Evolutionary conservation across 768 basidiomycete genomes (phyloP).

Genomic region (Chlorophyllum brunneum): DNA sequence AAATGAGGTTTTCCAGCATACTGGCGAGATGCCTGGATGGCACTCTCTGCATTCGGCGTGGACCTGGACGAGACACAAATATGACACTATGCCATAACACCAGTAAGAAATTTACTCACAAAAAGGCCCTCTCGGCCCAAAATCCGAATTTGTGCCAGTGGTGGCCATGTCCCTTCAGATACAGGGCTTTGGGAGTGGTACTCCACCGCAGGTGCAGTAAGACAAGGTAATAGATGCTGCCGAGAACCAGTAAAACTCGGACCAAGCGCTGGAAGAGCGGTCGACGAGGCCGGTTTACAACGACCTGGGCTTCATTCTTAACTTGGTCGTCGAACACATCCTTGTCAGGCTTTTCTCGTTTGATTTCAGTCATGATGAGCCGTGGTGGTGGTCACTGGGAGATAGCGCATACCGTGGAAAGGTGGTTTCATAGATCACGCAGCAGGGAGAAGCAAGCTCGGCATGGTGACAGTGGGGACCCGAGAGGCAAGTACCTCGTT

Average conservation of each 20-base stretch:
- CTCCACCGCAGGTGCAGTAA: not conserved
- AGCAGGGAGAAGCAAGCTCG: too few species aligned
- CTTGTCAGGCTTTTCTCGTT: not conserved
- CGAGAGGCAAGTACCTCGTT: too few species aligned
- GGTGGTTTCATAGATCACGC: not conserved
- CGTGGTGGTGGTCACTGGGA: not conserved
- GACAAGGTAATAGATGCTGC: not conserved
- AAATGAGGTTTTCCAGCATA: conserved; percentile 70
- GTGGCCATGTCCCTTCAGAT: not conserved
- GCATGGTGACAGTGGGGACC: too few species aligned
- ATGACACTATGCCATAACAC: not conserved
- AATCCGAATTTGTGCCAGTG: not conserved
- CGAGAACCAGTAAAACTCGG: not conserved
- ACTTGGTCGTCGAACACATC: conserved; percentile 1
- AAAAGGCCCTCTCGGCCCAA: not conserved
- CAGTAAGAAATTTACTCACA: not conserved
- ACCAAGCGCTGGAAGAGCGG: not conserved
- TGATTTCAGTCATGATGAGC: not conserved
- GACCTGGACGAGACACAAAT: not conserved
- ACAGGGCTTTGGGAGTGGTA: not conserved
- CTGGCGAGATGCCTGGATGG: conserved; percentile 48
- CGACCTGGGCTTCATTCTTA: conserved; percentile 4
- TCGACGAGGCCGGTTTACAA: not conserved
- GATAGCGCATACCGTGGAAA: conserved; percentile 3
- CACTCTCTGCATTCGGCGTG: conserved; percentile 29